phyloP scores from a whole-genome alignment of 805 yeast species.

The Suhomyces canberraensis region DNA sequence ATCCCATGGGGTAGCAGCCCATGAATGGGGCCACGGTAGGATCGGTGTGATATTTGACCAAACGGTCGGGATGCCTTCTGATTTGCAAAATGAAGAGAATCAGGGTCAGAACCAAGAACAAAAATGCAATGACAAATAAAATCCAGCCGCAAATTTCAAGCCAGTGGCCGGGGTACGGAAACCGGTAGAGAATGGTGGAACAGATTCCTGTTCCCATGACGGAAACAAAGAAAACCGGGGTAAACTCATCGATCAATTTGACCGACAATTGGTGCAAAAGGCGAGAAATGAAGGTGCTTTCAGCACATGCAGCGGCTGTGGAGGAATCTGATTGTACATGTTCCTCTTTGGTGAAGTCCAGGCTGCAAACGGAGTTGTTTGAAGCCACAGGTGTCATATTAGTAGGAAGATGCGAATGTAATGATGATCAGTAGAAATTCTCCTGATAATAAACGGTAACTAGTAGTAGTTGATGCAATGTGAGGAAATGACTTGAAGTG shows the following conservation, averaged over 20 bases:
- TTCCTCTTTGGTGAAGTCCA: background rate
- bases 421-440: background rate
- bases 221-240: slow-evolving; percentile 63
- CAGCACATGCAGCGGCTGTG: no score
- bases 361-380: background rate
- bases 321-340: no score
- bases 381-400: background rate
- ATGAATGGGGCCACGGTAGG: slow-evolving; percentile 56
- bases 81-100: slow-evolving; percentile 41
- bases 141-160: slow-evolving; percentile 53
- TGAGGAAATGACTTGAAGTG: no score
- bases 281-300: background rate
- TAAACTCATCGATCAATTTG: slow-evolving; percentile 21
- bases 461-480: no score
- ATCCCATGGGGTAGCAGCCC: slow-evolving; percentile 84
- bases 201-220: slow-evolving; percentile 88
- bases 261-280: slow-evolving; percentile 3
- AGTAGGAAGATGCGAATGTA: background rate
- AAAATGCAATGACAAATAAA: slow-evolving; percentile 57
- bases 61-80: slow-evolving; percentile 23
- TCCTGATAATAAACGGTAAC: no score
- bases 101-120: slow-evolving; percentile 44
- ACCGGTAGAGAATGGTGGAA: slow-evolving; percentile 54
- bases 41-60: slow-evolving; percentile 22
- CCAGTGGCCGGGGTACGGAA: slow-evolving; percentile 67